Evolutionary conservation across 352 stramenopile species (phyloP).

Genomic region (Phytophthora hibernalis): DNA sequence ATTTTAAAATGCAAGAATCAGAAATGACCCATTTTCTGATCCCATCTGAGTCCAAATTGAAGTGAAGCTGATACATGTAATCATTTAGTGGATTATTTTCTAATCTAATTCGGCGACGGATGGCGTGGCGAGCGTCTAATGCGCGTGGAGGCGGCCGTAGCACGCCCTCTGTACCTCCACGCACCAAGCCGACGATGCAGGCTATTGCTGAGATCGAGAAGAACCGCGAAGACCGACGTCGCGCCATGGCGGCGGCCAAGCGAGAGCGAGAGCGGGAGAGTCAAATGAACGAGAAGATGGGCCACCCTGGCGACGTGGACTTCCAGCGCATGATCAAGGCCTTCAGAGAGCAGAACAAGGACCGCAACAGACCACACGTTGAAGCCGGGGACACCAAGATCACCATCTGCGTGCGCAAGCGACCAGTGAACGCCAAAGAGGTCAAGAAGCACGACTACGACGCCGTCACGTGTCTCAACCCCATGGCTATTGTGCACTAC

Average conservation of each 20-base stretch:
- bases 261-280: constrained; percentile 86
- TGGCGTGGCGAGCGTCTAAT: constrained; percentile 44
- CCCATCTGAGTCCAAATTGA: constrained; percentile 8
- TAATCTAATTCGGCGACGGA: constrained; percentile 22
- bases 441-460: constrained; percentile 95
- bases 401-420: constrained; percentile 96
- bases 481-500: constrained; percentile 95
- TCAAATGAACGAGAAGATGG: constrained; percentile 78
- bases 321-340: constrained; percentile 92
- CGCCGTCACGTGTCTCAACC: constrained; percentile 95
- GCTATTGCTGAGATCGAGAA: constrained; percentile 86
- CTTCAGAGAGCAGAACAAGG: constrained; percentile 82
- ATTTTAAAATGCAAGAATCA: not conserved
- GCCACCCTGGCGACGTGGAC: constrained; percentile 89
- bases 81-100: constrained; percentile 1
- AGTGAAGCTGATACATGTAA: constrained; percentile 25
- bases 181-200: constrained; percentile 69
- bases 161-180: constrained; percentile 23
- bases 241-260: constrained; percentile 88
- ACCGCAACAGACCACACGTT: constrained; percentile 58
- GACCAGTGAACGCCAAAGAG: constrained; percentile 94
- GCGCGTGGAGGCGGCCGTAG: constrained; percentile 18
- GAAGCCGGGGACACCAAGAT: constrained; percentile 87
- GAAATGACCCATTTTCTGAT: not conserved
- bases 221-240: constrained; percentile 84